Evolutionary conservation across 352 stramenopile genomes (phyloP), one percentile per base, ranked within the genome.

Genomic region (Globisporangium parvum): DNA sequence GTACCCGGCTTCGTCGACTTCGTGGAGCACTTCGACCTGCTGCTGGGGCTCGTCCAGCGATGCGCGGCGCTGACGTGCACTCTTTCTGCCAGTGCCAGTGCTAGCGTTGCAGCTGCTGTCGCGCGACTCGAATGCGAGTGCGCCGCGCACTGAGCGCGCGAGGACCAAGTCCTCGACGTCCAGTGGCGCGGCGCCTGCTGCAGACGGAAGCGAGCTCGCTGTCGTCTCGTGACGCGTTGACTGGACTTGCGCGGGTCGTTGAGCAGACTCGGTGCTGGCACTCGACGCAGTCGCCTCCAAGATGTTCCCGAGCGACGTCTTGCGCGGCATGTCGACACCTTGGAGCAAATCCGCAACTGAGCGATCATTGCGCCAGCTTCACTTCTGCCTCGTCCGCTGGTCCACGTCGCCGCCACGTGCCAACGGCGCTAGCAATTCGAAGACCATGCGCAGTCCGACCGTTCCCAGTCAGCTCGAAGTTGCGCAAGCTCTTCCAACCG

Each of bases 391-490:
- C n/a, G n/a, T n/a, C n/a, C n/a, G n/a, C n/a, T n/a, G n/a, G n/a
- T n/a, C n/a, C n/a, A n/a, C n/a, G n/a, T n/a, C n/a, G n/a, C n/a
- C n/a, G n/a, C n/a, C n/a, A n/a, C n/a, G n/a, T n/a, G n/a, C n/a
- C n/a, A n/a, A n/a, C n/a, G n/a, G n/a, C n/a, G n/a, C n/a, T n/a
- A n/a, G n/a, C n/a, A n/a, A n/a, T n/a, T n/a, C n/a, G n/a, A n/a
- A n/a, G n/a, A n/a, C n/a, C n/a, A n/a, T n/a, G n/a, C n/a, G n/a
- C n/a, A n/a, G n/a, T n/a, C n/a, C n/a, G n/a, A n/a, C 71, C 73
- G 35, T 86, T 87, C 54, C 78, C 81, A n/a, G 77, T 88, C 57
- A 91, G 80, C 66, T 79, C 73, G 37, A 88, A 85, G 53, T 63
- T 91, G 59, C 77, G 78, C 45, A 87, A 86, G 42, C 73, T 91